Conservation (phyloP, 345 rosid species). For the Dipteronia dyeriana region DNA sequence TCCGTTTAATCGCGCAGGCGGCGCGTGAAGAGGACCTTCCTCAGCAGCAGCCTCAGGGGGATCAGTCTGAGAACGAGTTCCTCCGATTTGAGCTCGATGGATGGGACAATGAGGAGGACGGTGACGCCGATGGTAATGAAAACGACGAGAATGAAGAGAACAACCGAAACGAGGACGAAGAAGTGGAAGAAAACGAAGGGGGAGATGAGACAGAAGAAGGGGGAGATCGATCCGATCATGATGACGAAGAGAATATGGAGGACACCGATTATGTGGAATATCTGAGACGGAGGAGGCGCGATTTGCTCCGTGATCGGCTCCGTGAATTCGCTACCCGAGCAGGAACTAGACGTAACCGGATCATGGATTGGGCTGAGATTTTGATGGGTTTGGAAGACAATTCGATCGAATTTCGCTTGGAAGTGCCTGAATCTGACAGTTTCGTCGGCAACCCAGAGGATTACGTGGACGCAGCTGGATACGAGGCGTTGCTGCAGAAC, state of each 20-base stretch:
- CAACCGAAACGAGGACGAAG: constrained; percentile 20
- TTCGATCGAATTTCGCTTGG: constrained; percentile 62
- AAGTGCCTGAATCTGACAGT: constrained; percentile 50
- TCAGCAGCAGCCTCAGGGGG: constrained; percentile 41
- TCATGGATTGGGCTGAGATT: constrained; percentile 75
- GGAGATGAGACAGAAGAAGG: constrained; percentile 30
- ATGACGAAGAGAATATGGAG: constrained; percentile 32
- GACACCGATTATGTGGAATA: constrained; percentile 42
- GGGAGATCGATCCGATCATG: constrained; percentile 28
- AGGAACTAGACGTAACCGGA: constrained; percentile 64
- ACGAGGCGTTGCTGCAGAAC: constrained; percentile 64
- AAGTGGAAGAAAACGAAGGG: constrained; percentile 20
- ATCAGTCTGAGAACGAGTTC: constrained; percentile 51
- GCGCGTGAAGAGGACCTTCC: constrained; percentile 53
- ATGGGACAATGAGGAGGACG: constrained; percentile 57
- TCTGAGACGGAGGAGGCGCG: constrained; percentile 47
- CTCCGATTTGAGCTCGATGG: constrained; percentile 58
- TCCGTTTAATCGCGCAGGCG: constrained; percentile 56
- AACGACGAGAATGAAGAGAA: constrained; percentile 23
- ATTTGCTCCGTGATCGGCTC: constrained; percentile 43
- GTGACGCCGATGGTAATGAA: constrained; percentile 39
- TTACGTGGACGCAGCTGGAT: constrained; percentile 61
- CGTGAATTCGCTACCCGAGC: constrained; percentile 51
- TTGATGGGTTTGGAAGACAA: constrained; percentile 68
- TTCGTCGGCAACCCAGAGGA: constrained; percentile 61